Conservation (phyloP, 768 basidiomycete species). For the Rossbeevera mucosa region DNA sequence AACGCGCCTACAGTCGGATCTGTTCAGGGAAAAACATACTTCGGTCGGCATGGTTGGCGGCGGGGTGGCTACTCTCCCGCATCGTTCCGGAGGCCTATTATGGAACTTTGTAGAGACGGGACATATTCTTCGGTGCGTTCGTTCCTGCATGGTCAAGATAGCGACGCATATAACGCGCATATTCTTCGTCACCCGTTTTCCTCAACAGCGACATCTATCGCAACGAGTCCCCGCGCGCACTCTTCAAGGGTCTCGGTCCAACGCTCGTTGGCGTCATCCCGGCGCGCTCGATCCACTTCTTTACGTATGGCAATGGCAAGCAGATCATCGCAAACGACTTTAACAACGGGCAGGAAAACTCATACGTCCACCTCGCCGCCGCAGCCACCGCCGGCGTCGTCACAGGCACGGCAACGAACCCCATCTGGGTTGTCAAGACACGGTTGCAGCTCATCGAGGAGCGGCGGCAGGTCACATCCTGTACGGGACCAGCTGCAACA, state of each 20-base stretch:
- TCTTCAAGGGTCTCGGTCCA: constrained; percentile 93
- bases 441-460: constrained; percentile 70
- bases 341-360: constrained; percentile 73
- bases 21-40: constrained; percentile 55
- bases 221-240: constrained; percentile 80
- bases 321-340: constrained; percentile 80
- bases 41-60: constrained; percentile 30
- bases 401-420: constrained; percentile 91
- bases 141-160: background rate
- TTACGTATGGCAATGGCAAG: constrained; percentile 96
- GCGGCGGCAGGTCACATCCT: constrained; percentile 13
- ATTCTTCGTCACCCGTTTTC: background rate
- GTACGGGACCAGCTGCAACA: background rate
- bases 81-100: constrained; percentile 51
- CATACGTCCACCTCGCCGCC: constrained; percentile 78
- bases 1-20: constrained; percentile 89
- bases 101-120: constrained; percentile 96
- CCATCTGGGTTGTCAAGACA: constrained; percentile 99
- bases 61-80: constrained; percentile 29
- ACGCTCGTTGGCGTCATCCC: constrained; percentile 94
- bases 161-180: background rate
- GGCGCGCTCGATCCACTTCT: constrained; percentile 96
- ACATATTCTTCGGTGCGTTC: constrained; percentile 71
- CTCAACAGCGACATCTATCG: constrained; percentile 74
- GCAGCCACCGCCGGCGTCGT: constrained; percentile 83